Evolutionary conservation across 306 rosid genomes (phyloP), one percentile per base, ranked within the genome.

Genomic region (Quercus glauca): DNA sequence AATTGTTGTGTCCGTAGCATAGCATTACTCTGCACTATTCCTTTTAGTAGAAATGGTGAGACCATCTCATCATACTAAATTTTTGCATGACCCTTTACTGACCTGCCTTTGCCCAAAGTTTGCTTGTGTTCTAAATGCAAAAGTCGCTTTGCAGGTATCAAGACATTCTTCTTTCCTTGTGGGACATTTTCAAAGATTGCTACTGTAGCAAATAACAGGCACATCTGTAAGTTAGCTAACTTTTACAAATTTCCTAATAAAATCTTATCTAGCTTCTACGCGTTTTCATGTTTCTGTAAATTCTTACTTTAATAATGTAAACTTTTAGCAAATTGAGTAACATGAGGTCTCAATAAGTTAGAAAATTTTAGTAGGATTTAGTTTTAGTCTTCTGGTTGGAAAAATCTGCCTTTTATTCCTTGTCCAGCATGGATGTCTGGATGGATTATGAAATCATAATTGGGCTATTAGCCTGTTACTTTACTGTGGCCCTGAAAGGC

Each of bases 151-250:
- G 84, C 97, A 96, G 98, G 99, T 85, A 69, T 89, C 80, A 93
- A 86, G 91, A 96, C 99, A 26, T 88, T 87, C 84, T 93, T 91
- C 90, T 96, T 74, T 76, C 99, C 99, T 80, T 96, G 99, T 60
- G 99, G 98, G 73, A 93, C 99, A 65, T 87, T 96, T 81, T 87
- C 99, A 52, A 96, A 83, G 90, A 93, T 96, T 80, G 94, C 98
- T 31, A 81, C 90, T 12, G 97, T 93, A 59, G 99, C 98, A 84
- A 87, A 79, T 17, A 83, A 89, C 90, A 91, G 94, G 86, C 92
- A 88, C 78, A 90, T 91, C 70, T 93, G 99, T 96, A 86, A 95
- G 99, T 92, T 81, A 12, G 12, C 81, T 68, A 19, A 79, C 57
- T 65, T 64, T 11, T 73, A n/a, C 19, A n/a, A 6, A 72, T 63